phyloP scores from a whole-genome alignment of 2,329 filamentous ascomycete genomes.

The Fusarium anguioides region DNA sequence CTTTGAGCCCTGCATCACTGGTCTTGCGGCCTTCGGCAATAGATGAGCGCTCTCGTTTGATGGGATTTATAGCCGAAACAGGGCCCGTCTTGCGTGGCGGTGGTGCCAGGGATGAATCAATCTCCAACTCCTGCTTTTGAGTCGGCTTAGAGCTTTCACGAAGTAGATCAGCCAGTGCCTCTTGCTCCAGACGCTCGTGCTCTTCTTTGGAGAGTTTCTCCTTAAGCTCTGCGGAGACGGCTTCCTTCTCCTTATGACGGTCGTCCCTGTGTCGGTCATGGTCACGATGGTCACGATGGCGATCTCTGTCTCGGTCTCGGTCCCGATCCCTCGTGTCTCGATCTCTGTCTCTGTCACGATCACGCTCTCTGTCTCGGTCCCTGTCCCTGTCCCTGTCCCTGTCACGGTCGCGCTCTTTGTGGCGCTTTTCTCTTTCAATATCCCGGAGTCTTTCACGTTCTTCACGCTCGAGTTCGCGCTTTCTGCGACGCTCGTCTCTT shows the following conservation, averaged over 20 bases:
- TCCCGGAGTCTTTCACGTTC: constrained; percentile 63
- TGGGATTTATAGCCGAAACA: constrained; percentile 69
- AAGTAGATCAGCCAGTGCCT: constrained; percentile 67
- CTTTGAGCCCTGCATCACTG: constrained; percentile 47
- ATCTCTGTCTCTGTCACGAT: constrained; percentile 47
- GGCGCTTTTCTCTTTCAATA: constrained; percentile 54
- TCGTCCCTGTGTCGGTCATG: constrained; percentile 48
- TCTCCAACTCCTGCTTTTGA: constrained; percentile 64
- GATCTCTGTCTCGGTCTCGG: constrained; percentile 46
- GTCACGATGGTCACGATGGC: constrained; percentile 45
- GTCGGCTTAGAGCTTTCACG: constrained; percentile 66
- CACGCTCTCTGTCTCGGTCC: constrained; percentile 46
- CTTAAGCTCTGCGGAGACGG: constrained; percentile 59
- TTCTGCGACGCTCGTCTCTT: constrained; percentile 60
- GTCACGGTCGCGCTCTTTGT: constrained; percentile 54
- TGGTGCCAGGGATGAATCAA: constrained; percentile 66
- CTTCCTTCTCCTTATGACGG: constrained; percentile 51
- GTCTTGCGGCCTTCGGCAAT: constrained; percentile 55
- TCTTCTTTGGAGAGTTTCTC: constrained; percentile 69
- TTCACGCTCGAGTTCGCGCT: constrained; percentile 65
- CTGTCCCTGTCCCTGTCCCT: constrained; percentile 47
- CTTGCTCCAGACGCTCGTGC: constrained; percentile 66
- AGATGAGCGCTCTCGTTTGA: constrained; percentile 59
- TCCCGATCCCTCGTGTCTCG: constrained; percentile 45
- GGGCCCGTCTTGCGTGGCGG: constrained; percentile 64